These are phyloP conservation scores for Candida neerlandica DNA, from an alignment of 1,139 yeast species.

Conservation along the genomic window DNA sequence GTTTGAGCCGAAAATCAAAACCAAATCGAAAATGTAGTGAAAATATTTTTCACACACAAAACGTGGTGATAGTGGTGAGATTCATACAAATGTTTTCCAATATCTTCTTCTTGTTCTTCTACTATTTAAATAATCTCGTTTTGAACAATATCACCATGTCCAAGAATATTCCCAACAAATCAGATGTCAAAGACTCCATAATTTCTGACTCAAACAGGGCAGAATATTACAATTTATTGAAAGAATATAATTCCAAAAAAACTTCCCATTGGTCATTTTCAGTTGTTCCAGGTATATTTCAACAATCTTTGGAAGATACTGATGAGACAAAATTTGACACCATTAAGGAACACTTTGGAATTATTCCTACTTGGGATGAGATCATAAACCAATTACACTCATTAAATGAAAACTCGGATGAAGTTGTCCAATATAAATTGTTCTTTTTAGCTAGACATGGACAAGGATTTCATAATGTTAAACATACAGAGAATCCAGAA, in stretches of 20 bases:
- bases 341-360: slow-evolving; percentile 43
- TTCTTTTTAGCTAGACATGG: slow-evolving; percentile 50
- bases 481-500: slow-evolving; percentile 45
- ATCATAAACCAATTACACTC: slow-evolving; percentile 26
- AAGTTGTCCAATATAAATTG: slow-evolving; percentile 32
- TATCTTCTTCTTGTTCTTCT: neutral
- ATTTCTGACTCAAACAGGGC: slow-evolving; percentile 15
- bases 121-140: neutral
- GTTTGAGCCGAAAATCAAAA: neutral
- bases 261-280: slow-evolving; percentile 37
- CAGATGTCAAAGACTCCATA: slow-evolving; percentile 14
- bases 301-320: slow-evolving; percentile 39
- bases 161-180: slow-evolving; percentile 1
- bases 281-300: slow-evolving; percentile 38
- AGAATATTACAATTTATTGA: slow-evolving; percentile 20
- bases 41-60: slow-evolving; percentile 3
- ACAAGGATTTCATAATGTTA: slow-evolving; percentile 49
- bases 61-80: slow-evolving; percentile 1
- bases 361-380: slow-evolving; percentile 35
- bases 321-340: slow-evolving; percentile 43
- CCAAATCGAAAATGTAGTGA: neutral
- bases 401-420: slow-evolving; percentile 29
- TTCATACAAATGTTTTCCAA: neutral
- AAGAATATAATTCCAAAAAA: slow-evolving; percentile 13
- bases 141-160: neutral